Evolutionary conservation across 495 filamentous ascomycete genomes (phyloP).

Genomic region (Penicillium tannophilum): DNA sequence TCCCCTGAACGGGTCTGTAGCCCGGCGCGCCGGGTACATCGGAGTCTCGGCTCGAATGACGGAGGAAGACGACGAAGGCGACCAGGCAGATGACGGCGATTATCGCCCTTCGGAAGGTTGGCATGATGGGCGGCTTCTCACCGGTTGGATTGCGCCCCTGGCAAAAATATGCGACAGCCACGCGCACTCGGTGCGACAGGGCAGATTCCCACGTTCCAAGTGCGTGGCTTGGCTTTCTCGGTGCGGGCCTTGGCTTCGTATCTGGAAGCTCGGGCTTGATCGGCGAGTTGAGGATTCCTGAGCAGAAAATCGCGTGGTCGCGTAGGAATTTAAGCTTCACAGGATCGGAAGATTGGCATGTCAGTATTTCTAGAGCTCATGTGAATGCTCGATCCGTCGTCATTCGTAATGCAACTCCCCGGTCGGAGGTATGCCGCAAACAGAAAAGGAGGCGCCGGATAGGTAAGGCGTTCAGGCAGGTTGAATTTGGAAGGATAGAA

Average conservation of each 20-base stretch:
- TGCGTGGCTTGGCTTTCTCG: conserved; percentile 2
- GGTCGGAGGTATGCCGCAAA: conserved; percentile 19
- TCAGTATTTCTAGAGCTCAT: conserved; percentile 11
- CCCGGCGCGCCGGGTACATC: conserved; percentile 30
- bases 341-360: conserved; percentile 21
- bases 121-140: conserved; percentile 40
- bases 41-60: conserved; percentile 60
- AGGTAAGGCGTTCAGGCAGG: conserved; percentile 3
- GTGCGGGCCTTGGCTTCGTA: not conserved
- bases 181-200: conserved; percentile 8
- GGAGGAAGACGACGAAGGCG: conserved; percentile 69
- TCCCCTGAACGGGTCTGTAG: conserved; percentile 24
- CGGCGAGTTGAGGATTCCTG: conserved; percentile 3
- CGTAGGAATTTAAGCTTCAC: conserved; percentile 13
- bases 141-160: conserved; percentile 1
- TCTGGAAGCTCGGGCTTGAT: not conserved
- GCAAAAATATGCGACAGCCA: conserved; percentile 13
- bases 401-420: conserved; percentile 17
- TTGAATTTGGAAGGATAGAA: not conserved
- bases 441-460: conserved; percentile 10
- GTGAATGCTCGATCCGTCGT: conserved; percentile 12
- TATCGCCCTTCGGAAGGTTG: conserved; percentile 74
- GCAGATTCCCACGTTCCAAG: conserved; percentile 1
- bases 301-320: conserved; percentile 5
- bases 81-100: conserved; percentile 68